Base-by-base conservation (phyloP, 768 basidiomycete genomes). In the Lactifluus piperatus region DNA sequence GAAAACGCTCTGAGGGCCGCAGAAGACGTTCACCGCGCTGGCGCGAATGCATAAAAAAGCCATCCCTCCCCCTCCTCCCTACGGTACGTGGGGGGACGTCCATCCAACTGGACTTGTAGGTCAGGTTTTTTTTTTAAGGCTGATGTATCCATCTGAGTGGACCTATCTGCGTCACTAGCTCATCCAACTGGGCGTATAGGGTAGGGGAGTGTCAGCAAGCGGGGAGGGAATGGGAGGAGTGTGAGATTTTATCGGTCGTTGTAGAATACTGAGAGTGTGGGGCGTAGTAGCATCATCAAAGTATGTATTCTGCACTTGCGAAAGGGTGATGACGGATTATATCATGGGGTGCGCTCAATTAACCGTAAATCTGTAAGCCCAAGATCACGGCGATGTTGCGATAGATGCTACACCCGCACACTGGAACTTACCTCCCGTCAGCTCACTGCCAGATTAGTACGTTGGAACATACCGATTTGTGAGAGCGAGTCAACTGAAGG, bases 1-100 rank as follows among this genome's bases (percentile, higher is more conserved):
- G 75, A 74, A 51, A 67, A 59, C 11, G 92, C 94, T 32, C 63
- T 97, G 58, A 75, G 74, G 45, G 86, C 84, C n/a, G 92, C 93
- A 3, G 88, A 94, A 68, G 68, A 68, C 20, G 57, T 54, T n/a
- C 59, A 61, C 39, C 37, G 52, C 37, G 44, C 10, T 1, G 58
- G n/a, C 3, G 39, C 43, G 11, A 36, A 24, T 13, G 56, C 48
- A 34, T 58, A 22, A 47, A 44, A 34, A 24, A 36, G 10, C 22
- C 11, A 6, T n/a, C 24, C 8, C 34, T n/a, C 22, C 22, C 16
- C 2, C 43, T 30, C 8, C 11, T 6, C 5, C 10, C 39, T 26
- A 30, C 26, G 37, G 29, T 27, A 14, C 18, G 20, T 49, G 32
- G 24, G 36, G 36, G 48, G 34, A 52, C 13, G 62, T 64, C 60